Base-by-base conservation (phyloP, 2,329 filamentous ascomycete species). In the Lasiodiplodia sp. region DNA sequence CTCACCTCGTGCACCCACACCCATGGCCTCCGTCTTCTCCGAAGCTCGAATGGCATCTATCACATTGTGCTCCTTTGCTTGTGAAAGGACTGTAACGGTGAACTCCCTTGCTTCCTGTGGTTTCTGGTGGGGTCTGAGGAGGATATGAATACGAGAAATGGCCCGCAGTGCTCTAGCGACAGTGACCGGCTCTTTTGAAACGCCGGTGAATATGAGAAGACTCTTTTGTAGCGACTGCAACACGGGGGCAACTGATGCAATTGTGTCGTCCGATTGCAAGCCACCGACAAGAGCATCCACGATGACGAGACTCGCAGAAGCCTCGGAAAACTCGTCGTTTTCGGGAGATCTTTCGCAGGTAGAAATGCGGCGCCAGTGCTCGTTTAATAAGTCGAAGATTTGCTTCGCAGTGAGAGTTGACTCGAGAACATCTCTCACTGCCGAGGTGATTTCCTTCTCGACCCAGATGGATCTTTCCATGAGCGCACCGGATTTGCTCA, bases 361-460 rank as follows among this genome's bases (percentile, higher is more conserved):
- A 21, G 56, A 53, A 10, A 68, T 60, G 37, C 21, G 52, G 25
- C 40, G 58, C 57, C 58, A 64, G 66, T 80, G 77, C 37, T 76
- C 72, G 64, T 75, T 69, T 14, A 80, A 71, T 7, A 79, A 58
- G 16, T 66, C 71, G n/a, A 72, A 71, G 16, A 79, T 75, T 66
- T 80, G 78, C 21, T 73, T 67, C 18, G 73, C 71, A 3, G 78
- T 79, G 34, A 80, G 69, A 16, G 73, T 78, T n/a, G 73, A 70
- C 62, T 80, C 77, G 25, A 79, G 71, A 3, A 73, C 57, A 31
- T 70, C 66, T 6, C 72, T 68, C 7, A 79, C 66, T 49, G 75
- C 75, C 37, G 64, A 67, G 38, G 66, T 66, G 14, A 80, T 60
- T 2, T 69, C 68, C 6, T 71, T 70, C 28, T 76, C 73, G 70